Percentiles rank a stretch among this genome's conserved stretches.
Evolutionary conservation across 129 eudicot species (phyloP).

Genomic region (Centella asiatica): DNA sequence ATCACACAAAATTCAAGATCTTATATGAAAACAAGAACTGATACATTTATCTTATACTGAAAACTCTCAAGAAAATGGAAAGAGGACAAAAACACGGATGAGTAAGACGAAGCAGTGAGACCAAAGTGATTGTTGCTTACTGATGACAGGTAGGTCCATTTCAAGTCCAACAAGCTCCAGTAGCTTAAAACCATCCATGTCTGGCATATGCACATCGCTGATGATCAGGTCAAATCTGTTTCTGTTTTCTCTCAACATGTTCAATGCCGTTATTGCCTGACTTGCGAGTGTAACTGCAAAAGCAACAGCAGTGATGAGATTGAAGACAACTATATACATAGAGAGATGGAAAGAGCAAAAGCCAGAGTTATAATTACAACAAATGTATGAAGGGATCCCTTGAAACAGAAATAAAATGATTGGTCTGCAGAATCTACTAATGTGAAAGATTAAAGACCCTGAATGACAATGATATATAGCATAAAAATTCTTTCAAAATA

Average conservation of each 20-base stretch:
- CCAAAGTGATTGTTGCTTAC: constrained; percentile 28
- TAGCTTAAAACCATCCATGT: constrained; percentile 94
- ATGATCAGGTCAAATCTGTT: constrained; percentile 77
- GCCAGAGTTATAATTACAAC: neutral
- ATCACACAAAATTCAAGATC: neutral
- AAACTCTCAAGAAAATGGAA: neutral
- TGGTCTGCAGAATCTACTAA: neutral
- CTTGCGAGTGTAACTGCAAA: constrained; percentile 62
- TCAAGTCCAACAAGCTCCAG: constrained; percentile 85
- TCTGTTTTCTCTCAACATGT: constrained; percentile 69
- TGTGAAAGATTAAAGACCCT: too few species aligned
- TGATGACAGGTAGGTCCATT: constrained; percentile 89
- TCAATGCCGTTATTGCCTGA: constrained; percentile 60
- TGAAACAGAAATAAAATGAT: neutral
- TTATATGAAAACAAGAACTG: too few species aligned
- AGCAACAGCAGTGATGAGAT: constrained; percentile 5
- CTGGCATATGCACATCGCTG: constrained; percentile 94
- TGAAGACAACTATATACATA: neutral
- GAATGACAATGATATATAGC: neutral
- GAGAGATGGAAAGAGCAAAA: neutral
- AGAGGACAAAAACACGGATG: neutral
- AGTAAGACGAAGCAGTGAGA: too few species aligned
- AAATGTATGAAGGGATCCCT: neutral
- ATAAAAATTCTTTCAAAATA: too few species aligned
- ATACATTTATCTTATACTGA: neutral